Conservation (phyloP, 352 stramenopile species). For the Pythium brachiatum region DNA sequence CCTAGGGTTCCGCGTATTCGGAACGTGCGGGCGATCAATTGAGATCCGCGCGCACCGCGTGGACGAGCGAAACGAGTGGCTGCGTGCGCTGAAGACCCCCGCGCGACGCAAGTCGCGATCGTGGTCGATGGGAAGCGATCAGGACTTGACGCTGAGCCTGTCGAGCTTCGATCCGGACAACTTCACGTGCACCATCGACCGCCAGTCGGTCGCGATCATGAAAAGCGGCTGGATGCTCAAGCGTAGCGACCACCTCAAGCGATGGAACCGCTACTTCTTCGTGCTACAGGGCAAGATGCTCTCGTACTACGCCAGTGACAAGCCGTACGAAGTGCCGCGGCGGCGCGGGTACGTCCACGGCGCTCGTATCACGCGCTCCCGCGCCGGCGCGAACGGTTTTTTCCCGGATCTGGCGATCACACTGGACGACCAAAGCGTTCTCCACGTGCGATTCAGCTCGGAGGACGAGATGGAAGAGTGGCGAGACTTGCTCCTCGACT, state of each 20-base stretch:
- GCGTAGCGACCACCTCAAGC: conserved; percentile 47
- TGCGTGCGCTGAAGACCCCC: conserved; percentile 59
- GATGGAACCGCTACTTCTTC: conserved; percentile 75
- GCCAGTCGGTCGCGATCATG: conserved; percentile 52
- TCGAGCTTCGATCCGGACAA: conserved; percentile 54
- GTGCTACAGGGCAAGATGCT: conserved; percentile 70
- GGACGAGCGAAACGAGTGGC: conserved; percentile 67
- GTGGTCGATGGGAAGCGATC: conserved; percentile 49
- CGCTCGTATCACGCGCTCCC: conserved; percentile 27
- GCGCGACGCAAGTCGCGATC: conserved; percentile 57
- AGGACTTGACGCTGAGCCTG: conserved; percentile 54
- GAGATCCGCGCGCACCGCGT: conserved; percentile 64
- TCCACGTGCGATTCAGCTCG: conserved; percentile 27
- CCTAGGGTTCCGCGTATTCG: conserved; percentile 69
- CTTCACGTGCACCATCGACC: conserved; percentile 48
- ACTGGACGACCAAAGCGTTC: conserved; percentile 20
- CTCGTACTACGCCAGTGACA: conserved; percentile 72
- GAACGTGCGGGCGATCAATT: conserved; percentile 61
- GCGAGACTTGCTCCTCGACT: conserved; percentile 25
- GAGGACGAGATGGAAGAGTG: conserved; percentile 34
- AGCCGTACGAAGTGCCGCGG: conserved; percentile 67
- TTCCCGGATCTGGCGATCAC: conserved; percentile 28
- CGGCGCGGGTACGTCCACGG: conserved; percentile 58
- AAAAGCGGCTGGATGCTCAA: conserved; percentile 74
- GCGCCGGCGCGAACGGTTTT: conserved; percentile 18